A percentile compares a stretch with the other conserved stretches of the same genome.
Conservation (phyloP, 169 alveolate species). For the Theileria parva region DNA sequence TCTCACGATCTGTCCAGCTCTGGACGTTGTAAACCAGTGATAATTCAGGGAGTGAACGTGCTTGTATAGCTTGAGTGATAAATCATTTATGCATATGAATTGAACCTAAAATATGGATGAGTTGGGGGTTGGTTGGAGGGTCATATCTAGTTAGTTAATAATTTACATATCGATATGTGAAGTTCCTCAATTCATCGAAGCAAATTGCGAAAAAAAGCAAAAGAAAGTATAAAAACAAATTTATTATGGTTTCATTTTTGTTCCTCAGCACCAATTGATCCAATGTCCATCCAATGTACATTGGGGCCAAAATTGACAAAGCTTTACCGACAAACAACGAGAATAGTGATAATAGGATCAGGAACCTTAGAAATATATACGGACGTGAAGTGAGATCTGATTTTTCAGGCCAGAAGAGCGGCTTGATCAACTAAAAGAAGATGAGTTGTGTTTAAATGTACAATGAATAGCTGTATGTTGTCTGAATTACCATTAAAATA, state of each 20-base stretch:
- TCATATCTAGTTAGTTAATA: not conserved
- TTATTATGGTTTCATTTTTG: not conserved
- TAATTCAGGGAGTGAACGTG: constrained; percentile 50
- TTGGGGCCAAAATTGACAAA: constrained; percentile 37
- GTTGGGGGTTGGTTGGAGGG: not conserved
- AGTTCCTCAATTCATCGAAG: constrained; percentile 54
- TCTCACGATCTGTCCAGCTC: constrained; percentile 48
- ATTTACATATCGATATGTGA: constrained; percentile 53
- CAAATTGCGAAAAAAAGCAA: constrained; percentile 11
- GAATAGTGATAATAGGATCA: constrained; percentile 30
- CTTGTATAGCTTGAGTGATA: constrained; percentile 25
- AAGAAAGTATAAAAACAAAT: not conserved
- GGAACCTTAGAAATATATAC: constrained; percentile 13
- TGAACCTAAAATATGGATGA: constrained; percentile 34
- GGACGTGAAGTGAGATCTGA: constrained; percentile 9
- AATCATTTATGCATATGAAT: constrained; percentile 19
- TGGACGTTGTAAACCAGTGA: constrained; percentile 56
- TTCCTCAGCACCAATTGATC: not conserved
- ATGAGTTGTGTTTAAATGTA: not conserved
- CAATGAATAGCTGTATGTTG: not conserved
- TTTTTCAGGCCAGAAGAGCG: constrained; percentile 57
- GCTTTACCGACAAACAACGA: constrained; percentile 40
- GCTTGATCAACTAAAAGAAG: constrained; percentile 34
- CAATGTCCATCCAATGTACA: constrained; percentile 29
- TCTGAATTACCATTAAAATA: not conserved